phyloP scores from a whole-genome alignment of 176 grass and related monocot species.

The Juncus effusus region DNA sequence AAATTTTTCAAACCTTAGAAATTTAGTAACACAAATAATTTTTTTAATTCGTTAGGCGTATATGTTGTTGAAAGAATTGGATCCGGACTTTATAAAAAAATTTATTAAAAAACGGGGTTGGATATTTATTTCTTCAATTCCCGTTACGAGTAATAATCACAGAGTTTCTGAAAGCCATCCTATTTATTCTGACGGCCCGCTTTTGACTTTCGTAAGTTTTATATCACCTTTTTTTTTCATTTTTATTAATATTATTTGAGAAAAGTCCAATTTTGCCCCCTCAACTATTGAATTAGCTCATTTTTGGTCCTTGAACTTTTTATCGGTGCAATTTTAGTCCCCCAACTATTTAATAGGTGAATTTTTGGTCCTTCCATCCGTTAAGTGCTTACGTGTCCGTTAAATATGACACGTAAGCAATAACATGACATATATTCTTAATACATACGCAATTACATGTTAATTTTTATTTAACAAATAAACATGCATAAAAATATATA shows the following conservation, averaged over 20 bases:
- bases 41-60: constrained; percentile 44
- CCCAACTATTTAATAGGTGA: no score
- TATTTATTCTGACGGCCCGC: constrained; percentile 63
- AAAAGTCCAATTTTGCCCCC: no score
- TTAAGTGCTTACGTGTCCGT: no score
- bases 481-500: no score
- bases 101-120: constrained; percentile 59
- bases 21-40: not conserved
- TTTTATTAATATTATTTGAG: not conserved
- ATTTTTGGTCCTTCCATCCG: no score
- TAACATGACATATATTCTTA: no score
- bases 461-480: no score
- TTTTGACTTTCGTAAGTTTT: constrained; percentile 71
- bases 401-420: no score
- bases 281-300: no score
- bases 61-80: constrained; percentile 62
- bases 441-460: no score
- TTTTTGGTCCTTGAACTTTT: no score
- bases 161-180: constrained; percentile 58
- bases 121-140: constrained; percentile 69
- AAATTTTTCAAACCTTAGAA: constrained; percentile 26
- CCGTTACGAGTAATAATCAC: constrained; percentile 80
- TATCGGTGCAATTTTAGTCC: no score
- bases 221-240: constrained; percentile 15
- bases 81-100: constrained; percentile 58